These are phyloP conservation scores for Lipomyces chichibuensis DNA, from an alignment of 805 yeast genomes.

Conservation along the genomic window DNA sequence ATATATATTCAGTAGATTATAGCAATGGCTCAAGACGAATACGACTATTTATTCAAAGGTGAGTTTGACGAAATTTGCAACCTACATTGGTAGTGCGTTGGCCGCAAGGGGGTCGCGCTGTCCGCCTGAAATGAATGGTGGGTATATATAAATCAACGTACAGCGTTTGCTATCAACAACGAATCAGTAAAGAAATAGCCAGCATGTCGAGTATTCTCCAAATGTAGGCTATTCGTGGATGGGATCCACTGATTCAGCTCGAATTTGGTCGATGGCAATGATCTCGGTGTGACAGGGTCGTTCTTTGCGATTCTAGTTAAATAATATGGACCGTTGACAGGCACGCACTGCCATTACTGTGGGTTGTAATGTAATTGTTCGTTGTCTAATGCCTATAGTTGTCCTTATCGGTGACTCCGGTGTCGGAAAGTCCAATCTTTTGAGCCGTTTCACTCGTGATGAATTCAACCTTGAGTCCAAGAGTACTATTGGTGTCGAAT, in stretches of 20 bases:
- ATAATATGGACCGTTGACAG: neutral
- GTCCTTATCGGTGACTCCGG: conserved; percentile 97
- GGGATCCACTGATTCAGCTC: neutral
- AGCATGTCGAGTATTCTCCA: neutral
- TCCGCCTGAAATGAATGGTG: neutral
- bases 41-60: conserved; percentile 86
- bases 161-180: neutral
- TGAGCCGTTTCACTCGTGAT: conserved; percentile 91
- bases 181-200: neutral
- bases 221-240: neutral
- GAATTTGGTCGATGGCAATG: neutral
- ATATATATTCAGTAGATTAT: neutral
- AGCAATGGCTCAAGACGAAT: conserved; percentile 57
- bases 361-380: neutral
- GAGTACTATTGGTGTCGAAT: conserved; percentile 96
- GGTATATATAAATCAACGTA: neutral
- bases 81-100: neutral
- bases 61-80: conserved; percentile 24
- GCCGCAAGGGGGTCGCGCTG: neutral
- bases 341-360: neutral
- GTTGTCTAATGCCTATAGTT: conserved; percentile 48
- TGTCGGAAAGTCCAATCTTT: conserved; percentile 92
- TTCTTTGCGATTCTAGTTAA: neutral
- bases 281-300: neutral
- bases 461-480: conserved; percentile 93